phyloP scores from a whole-genome alignment of 805 yeast species.

The Cephaloascus fragrans region DNA sequence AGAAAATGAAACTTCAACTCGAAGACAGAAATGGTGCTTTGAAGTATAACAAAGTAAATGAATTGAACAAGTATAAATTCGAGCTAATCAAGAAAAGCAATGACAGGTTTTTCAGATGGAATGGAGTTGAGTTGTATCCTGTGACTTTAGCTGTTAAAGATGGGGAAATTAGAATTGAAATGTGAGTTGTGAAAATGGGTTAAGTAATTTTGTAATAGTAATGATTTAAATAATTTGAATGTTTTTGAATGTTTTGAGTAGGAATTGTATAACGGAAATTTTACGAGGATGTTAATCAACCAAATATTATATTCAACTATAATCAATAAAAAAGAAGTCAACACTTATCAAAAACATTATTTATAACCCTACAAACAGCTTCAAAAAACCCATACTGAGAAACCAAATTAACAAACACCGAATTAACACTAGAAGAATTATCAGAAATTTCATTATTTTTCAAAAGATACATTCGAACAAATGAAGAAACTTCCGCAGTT shows the following conservation, averaged over 20 bases:
- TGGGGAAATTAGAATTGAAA: too few relatives aligned
- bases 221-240: too few relatives aligned
- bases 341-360: not conserved
- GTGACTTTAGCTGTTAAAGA: too few relatives aligned
- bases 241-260: too few relatives aligned
- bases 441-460: not conserved
- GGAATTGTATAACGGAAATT: too few relatives aligned
- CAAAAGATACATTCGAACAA: not conserved
- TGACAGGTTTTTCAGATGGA: not conserved
- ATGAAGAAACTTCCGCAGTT: not conserved
- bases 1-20: not conserved
- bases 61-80: not conserved
- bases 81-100: not conserved
- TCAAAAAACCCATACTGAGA: not conserved
- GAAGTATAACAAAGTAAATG: not conserved
- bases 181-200: too few relatives aligned
- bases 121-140: not conserved
- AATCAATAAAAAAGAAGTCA: too few relatives aligned
- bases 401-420: not conserved
- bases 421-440: not conserved
- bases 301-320: too few relatives aligned
- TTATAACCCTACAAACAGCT: not conserved
- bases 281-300: too few relatives aligned
- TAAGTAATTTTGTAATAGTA: too few relatives aligned
- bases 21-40: not conserved